Percentiles rank a stretch among this genome's conserved stretches.
phyloP scores from a whole-genome alignment of 2,329 filamentous ascomycete species.

The Cladophialophora carrionii region DNA sequence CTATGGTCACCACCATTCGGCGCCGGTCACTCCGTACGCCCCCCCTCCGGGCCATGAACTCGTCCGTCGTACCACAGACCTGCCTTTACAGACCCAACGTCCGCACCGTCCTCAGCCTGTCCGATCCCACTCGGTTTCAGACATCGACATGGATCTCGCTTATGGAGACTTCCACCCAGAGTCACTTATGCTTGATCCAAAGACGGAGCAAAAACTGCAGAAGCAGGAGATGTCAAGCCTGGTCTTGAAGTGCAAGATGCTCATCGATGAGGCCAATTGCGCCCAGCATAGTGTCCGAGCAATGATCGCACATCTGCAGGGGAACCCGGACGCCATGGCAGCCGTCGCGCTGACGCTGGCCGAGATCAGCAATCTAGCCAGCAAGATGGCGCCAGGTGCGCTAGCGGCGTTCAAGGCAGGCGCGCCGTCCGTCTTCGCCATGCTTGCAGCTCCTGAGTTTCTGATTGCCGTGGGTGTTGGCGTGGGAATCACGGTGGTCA shows the following conservation, averaged over 20 bases:
- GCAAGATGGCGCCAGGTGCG: slow-evolving; percentile 82
- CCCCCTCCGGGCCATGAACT: slow-evolving; percentile 20
- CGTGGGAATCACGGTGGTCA: slow-evolving; percentile 90
- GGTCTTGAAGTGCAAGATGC: slow-evolving; percentile 71
- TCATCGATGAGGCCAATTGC: slow-evolving; percentile 87
- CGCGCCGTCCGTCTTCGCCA: slow-evolving; percentile 81
- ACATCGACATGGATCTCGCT: slow-evolving; percentile 83
- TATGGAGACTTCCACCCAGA: slow-evolving; percentile 81
- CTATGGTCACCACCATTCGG: slow-evolving; percentile 33
- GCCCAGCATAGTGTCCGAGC: slow-evolving; percentile 79
- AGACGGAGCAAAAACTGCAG: slow-evolving; percentile 52
- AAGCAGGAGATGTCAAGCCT: slow-evolving; percentile 64
- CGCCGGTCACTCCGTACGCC: slow-evolving; percentile 41
- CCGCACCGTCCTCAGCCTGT: slow-evolving; percentile 26
- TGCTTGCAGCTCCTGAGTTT: slow-evolving; percentile 89
- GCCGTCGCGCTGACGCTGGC: slow-evolving; percentile 91
- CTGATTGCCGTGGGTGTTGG: slow-evolving; percentile 88
- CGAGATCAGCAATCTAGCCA: slow-evolving; percentile 80
- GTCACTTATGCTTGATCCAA: slow-evolving; percentile 50
- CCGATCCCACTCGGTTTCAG: slow-evolving; percentile 36
- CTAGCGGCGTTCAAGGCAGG: slow-evolving; percentile 74
- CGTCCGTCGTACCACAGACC: slow-evolving; percentile 36
- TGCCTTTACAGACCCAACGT: slow-evolving; percentile 25
- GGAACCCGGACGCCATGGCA: slow-evolving; percentile 87
- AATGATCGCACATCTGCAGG: slow-evolving; percentile 78